Conservation (phyloP, 805 yeast genomes). For the Cyberlindnera lachancei region DNA sequence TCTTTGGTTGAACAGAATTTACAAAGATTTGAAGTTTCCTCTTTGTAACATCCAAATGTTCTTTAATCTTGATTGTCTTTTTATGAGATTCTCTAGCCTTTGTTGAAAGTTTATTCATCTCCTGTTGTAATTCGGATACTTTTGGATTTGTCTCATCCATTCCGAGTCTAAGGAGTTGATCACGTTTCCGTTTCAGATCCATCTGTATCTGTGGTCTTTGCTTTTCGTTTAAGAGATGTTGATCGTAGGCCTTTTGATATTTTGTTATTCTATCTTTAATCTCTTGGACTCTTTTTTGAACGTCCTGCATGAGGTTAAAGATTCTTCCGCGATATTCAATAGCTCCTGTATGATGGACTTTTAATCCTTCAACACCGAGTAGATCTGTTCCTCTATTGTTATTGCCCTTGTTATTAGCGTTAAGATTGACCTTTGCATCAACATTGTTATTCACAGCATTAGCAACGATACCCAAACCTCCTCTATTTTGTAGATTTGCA, state of each 20-base stretch:
- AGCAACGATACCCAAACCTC: too few relatives aligned
- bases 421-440: too few relatives aligned
- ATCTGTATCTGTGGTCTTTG: conserved; percentile 5
- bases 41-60: conserved; percentile 2
- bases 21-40: conserved; percentile 4
- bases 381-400: too few relatives aligned
- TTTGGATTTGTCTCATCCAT: conserved; percentile 2
- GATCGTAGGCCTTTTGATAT: conserved; percentile 4
- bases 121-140: conserved; percentile 2
- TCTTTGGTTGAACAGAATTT: conserved; percentile 2
- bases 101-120: conserved; percentile 5
- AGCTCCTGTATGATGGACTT: conserved; percentile 5
- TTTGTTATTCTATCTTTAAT: conserved; percentile 3
- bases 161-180: conserved; percentile 8
- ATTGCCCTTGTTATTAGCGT: too few relatives aligned
- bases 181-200: conserved; percentile 7
- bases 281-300: conserved; percentile 4
- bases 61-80: conserved; percentile 2
- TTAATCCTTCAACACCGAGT: conserved; percentile 1
- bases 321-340: conserved; percentile 5
- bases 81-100: conserved; percentile 1
- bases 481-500: too few relatives aligned
- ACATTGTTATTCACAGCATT: too few relatives aligned
- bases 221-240: conserved; percentile 2
- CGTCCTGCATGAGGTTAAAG: conserved; percentile 2